A percentile compares a stretch with the other conserved stretches of the same genome.
phyloP scores from a whole-genome alignment of 1,139 yeast species.

The Lodderomyces beijingensis region DNA sequence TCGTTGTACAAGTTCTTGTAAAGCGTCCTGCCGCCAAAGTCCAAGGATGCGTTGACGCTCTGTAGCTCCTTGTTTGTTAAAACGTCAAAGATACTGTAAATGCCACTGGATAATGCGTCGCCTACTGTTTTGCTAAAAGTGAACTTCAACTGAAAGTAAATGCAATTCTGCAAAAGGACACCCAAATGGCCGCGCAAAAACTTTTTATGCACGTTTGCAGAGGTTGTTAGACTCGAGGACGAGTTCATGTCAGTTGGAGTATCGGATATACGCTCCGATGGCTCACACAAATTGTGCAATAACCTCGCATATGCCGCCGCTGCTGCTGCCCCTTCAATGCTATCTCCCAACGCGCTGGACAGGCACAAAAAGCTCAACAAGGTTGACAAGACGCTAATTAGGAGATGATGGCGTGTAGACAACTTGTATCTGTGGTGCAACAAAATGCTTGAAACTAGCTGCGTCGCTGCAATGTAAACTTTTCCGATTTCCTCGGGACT shows the following conservation, averaged over 20 bases:
- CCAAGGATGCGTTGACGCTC: conserved; percentile 65
- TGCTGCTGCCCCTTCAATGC: conserved; percentile 29
- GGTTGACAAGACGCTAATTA: conserved; percentile 45
- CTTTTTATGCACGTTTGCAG: conserved; percentile 51
- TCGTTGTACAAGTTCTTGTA: conserved; percentile 66
- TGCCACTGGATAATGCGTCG: conserved; percentile 51
- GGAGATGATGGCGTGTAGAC: conserved; percentile 66
- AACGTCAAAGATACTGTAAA: conserved; percentile 64
- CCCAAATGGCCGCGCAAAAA: conserved; percentile 62
- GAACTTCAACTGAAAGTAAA: conserved; percentile 46
- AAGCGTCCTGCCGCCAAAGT: conserved; percentile 63
- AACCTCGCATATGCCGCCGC: conserved; percentile 56
- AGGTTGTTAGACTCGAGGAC: conserved; percentile 44
- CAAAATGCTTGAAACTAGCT: conserved; percentile 50
- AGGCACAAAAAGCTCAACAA: conserved; percentile 44
- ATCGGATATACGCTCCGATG: conserved; percentile 25
- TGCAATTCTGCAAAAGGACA: conserved; percentile 53
- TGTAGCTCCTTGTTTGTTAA: conserved; percentile 65
- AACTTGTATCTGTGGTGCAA: conserved; percentile 68
- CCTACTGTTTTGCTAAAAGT: conserved; percentile 47
- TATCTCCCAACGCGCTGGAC: conserved; percentile 1
- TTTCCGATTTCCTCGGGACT: conserved; percentile 9
- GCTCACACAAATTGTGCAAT: conserved; percentile 70
- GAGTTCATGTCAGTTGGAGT: conserved; percentile 9
- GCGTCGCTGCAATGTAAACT: conserved; percentile 35